Evolutionary conservation across 2,329 filamentous ascomycete genomes (phyloP).

Genomic region (Acephala macrosclerotiorum): DNA sequence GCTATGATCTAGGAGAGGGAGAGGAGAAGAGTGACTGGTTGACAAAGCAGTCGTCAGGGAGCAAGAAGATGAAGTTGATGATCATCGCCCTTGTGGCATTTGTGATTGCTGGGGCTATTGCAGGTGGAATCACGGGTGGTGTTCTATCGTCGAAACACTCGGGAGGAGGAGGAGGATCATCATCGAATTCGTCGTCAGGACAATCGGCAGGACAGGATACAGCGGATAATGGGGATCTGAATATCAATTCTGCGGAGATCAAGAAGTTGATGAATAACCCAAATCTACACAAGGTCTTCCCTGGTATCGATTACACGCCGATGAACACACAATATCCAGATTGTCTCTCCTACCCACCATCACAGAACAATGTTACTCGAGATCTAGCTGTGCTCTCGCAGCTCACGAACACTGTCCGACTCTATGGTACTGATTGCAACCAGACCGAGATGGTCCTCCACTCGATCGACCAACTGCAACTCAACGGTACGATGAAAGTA

Average conservation of each 20-base stretch:
- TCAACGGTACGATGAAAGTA: slow-evolving; percentile 79
- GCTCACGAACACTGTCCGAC: slow-evolving; percentile 83
- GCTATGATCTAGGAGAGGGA: slow-evolving; percentile 33
- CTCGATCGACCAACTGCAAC: slow-evolving; percentile 75
- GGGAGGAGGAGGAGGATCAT: slow-evolving; percentile 28
- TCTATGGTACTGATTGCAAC: slow-evolving; percentile 97
- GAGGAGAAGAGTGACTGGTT: slow-evolving; percentile 73
- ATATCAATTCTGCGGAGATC: slow-evolving; percentile 80
- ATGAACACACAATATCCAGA: slow-evolving; percentile 90
- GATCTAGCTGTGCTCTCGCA: slow-evolving; percentile 91
- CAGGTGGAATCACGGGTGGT: slow-evolving; percentile 75
- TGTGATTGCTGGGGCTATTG: slow-evolving; percentile 73
- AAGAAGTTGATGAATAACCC: slow-evolving; percentile 81
- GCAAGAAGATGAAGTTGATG: slow-evolving; percentile 73
- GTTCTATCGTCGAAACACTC: slow-evolving; percentile 43
- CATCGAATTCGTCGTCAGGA: slow-evolving; percentile 36
- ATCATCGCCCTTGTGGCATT: slow-evolving; percentile 70
- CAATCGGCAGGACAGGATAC: slow-evolving; percentile 66
- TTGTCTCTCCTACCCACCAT: slow-evolving; percentile 78
- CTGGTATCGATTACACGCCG: slow-evolving; percentile 94
- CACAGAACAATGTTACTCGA: slow-evolving; percentile 92
- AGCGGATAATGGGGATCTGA: slow-evolving; percentile 71
- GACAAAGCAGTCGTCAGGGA: slow-evolving; percentile 60
- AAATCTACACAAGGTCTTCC: slow-evolving; percentile 90
- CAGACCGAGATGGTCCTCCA: slow-evolving; percentile 94